Conservation (phyloP, 2,329 filamentous ascomycete species). For the Clarireedia sp. region DNA sequence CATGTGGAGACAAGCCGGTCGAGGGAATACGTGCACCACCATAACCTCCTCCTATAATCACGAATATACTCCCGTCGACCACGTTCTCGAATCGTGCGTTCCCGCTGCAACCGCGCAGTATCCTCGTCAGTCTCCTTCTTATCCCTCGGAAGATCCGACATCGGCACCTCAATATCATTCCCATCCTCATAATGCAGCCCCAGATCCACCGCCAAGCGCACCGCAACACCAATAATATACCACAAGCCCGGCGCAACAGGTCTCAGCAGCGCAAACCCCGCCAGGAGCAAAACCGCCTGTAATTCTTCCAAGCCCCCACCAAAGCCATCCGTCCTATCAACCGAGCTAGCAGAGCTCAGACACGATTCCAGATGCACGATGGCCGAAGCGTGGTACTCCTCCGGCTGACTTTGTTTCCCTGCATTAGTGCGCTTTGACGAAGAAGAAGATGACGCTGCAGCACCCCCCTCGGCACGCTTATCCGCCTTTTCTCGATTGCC, state of each 20-base stretch:
- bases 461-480: conserved; percentile 19
- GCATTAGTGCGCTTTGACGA: conserved; percentile 22
- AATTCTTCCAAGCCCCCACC: conserved; percentile 88
- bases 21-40: conserved; percentile 96
- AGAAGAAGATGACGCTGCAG: no score
- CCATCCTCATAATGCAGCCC: conserved; percentile 91
- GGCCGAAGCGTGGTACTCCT: conserved; percentile 93
- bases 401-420: conserved; percentile 61
- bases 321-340: conserved; percentile 52
- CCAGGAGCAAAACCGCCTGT: conserved; percentile 84
- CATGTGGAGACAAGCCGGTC: conserved; percentile 93
- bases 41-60: conserved; percentile 77
- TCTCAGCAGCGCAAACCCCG: conserved; percentile 82
- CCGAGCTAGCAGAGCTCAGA: conserved; percentile 47
- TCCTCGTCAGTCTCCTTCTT: conserved; percentile 29
- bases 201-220: conserved; percentile 82
- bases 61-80: conserved; percentile 73
- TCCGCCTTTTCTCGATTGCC: conserved; percentile 32
- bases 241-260: conserved; percentile 90
- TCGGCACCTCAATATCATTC: conserved; percentile 51
- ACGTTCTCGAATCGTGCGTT: conserved; percentile 41
- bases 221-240: conserved; percentile 95
- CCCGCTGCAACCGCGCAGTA: conserved; percentile 28
- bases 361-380: conserved; percentile 88
- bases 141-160: conserved; percentile 39